These are phyloP conservation scores for Boletus patriciae DNA, from an alignment of 768 basidiomycete species.

Conservation along the genomic window DNA sequence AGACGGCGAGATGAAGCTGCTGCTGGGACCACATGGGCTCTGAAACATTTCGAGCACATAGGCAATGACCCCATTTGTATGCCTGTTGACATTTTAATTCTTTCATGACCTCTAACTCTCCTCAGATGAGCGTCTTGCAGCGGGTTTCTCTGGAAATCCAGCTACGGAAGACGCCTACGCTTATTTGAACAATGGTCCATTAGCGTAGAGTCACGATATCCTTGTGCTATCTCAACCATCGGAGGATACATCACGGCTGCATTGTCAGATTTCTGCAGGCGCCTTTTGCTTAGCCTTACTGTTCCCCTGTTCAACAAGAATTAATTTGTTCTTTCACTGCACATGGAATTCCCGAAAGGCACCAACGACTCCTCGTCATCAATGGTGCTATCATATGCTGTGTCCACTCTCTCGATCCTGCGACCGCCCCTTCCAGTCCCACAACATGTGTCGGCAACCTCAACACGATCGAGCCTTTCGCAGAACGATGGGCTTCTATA, in stretches of 20 bases:
- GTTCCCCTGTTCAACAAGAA: conserved; percentile 6
- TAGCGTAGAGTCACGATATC: conserved; percentile 17
- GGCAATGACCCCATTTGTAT: conserved; percentile 72
- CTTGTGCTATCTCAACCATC: background rate
- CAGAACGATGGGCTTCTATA: conserved; percentile 55
- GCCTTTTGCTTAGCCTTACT: conserved; percentile 19
- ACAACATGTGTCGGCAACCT: conserved; percentile 80
- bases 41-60: conserved; percentile 75
- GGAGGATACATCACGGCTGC: conserved; percentile 5
- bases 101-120: background rate
- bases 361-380: conserved; percentile 7
- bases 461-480: conserved; percentile 71
- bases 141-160: conserved; percentile 59
- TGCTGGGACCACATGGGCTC: conserved; percentile 67
- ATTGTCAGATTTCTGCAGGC: conserved; percentile 10
- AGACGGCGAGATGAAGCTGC: conserved; percentile 78
- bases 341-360: background rate
- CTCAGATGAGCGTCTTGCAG: conserved; percentile 63
- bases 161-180: conserved; percentile 76
- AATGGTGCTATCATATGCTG: background rate
- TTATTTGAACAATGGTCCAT: conserved; percentile 57
- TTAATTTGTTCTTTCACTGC: conserved; percentile 12
- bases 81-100: conserved; percentile 26
- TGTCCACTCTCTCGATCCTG: conserved; percentile 37
- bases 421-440: conserved; percentile 61